Percentiles rank a stretch among this genome's conserved stretches.
These are phyloP conservation scores for Cystobasidium ongulense DNA, from an alignment of 768 basidiomycete species.

Conservation along the genomic window DNA sequence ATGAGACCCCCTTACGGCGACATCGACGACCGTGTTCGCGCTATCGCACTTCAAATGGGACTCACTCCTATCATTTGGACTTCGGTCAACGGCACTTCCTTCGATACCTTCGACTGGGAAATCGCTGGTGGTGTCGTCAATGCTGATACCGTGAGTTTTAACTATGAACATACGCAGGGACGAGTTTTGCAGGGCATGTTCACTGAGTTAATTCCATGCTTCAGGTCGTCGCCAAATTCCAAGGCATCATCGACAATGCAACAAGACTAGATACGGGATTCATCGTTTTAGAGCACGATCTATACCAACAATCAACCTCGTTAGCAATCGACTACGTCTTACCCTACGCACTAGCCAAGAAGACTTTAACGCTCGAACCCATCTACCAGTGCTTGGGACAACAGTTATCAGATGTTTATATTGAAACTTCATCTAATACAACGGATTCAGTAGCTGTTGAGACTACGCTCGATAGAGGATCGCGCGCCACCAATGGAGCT, in stretches of 20 bases:
- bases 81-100: conserved; percentile 60
- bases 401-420: conserved; percentile 59
- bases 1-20: conserved; percentile 47
- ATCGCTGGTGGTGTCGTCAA: conserved; percentile 59
- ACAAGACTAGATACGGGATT: conserved; percentile 62
- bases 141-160: conserved; percentile 51
- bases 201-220: background rate
- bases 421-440: conserved; percentile 71
- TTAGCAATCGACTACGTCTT: conserved; percentile 79
- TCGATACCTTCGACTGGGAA: conserved; percentile 74
- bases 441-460: conserved; percentile 25
- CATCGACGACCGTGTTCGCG: conserved; percentile 73
- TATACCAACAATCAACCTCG: conserved; percentile 71
- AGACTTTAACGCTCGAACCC: conserved; percentile 62
- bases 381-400: conserved; percentile 62
- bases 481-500: background rate
- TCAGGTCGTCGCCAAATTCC: conserved; percentile 56
- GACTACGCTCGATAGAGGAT: conserved; percentile 10
- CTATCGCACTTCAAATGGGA: conserved; percentile 72
- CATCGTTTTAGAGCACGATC: conserved; percentile 63
- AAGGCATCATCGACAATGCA: conserved; percentile 59
- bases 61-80: conserved; percentile 78
- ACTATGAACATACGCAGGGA: conserved; percentile 2
- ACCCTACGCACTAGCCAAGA: conserved; percentile 63
- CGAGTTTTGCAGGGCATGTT: conserved; percentile 37